phyloP scores from a whole-genome alignment of 176 grass and related monocot species.

The Juncus effusus region DNA sequence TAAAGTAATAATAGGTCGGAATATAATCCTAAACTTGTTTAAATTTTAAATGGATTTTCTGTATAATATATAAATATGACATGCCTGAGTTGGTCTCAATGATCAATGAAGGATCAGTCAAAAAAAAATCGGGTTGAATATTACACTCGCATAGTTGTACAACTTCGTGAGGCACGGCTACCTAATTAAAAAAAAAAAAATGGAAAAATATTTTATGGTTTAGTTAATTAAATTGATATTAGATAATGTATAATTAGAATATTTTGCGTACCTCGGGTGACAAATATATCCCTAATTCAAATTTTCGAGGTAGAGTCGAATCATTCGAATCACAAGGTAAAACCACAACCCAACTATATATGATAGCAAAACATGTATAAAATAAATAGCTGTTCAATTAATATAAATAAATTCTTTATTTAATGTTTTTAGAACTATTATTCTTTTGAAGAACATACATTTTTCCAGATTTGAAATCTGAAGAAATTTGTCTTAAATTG shows the following conservation, averaged over 20 bases:
- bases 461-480: slow-evolving; percentile 68
- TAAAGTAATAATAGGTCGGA: too few relatives aligned
- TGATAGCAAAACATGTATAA: too few relatives aligned
- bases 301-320: neutral
- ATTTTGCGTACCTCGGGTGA: slow-evolving; percentile 19
- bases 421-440: too few relatives aligned
- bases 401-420: too few relatives aligned
- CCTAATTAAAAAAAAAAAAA: slow-evolving; percentile 4
- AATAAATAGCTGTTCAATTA: too few relatives aligned
- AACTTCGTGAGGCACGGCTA: slow-evolving; percentile 28
- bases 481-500: slow-evolving; percentile 63
- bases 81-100: slow-evolving; percentile 29
- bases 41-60: too few relatives aligned
- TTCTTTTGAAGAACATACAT: slow-evolving; percentile 34
- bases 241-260: neutral
- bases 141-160: slow-evolving; percentile 31
- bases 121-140: slow-evolving; percentile 28
- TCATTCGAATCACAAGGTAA: slow-evolving; percentile 18
- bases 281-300: slow-evolving; percentile 24
- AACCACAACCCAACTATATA: slow-evolving; percentile 21
- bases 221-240: slow-evolving; percentile 7
- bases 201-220: too few relatives aligned
- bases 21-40: too few relatives aligned
- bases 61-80: too few relatives aligned
- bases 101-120: slow-evolving; percentile 28